phyloP scores from a whole-genome alignment of 768 basidiomycete genomes.

The Phylloporus sp. region DNA sequence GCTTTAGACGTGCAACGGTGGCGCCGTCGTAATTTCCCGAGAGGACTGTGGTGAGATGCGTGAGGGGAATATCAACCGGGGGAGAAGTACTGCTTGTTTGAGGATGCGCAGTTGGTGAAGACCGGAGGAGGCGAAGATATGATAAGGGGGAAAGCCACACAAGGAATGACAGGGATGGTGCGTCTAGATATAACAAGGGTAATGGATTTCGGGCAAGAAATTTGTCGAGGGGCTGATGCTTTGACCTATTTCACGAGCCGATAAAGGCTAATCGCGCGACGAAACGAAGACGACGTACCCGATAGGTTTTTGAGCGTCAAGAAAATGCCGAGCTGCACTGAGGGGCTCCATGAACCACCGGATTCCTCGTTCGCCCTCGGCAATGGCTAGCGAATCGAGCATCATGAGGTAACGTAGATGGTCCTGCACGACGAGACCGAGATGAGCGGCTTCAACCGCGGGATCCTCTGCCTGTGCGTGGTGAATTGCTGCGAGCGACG shows the following conservation, averaged over 20 bases:
- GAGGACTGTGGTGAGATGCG: slow-evolving; percentile 44
- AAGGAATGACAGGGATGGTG: slow-evolving; percentile 69
- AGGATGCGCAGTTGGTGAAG: slow-evolving; percentile 17
- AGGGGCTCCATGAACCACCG: slow-evolving; percentile 64
- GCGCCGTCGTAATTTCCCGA: slow-evolving; percentile 40
- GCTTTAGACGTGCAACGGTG: slow-evolving; percentile 50
- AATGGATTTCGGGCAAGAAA: slow-evolving; percentile 51
- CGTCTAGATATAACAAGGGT: slow-evolving; percentile 65
- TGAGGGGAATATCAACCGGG: slow-evolving; percentile 45
- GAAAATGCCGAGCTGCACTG: slow-evolving; percentile 16
- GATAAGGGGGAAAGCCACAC: slow-evolving; percentile 62
- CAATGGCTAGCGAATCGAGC: slow-evolving; percentile 59
- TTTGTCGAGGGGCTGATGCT: slow-evolving; percentile 57
- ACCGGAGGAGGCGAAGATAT: slow-evolving; percentile 59
- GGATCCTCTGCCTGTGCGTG: slow-evolving; percentile 44
- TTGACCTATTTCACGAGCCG: slow-evolving; percentile 30
- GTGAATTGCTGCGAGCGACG: slow-evolving; percentile 16
- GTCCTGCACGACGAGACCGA: slow-evolving; percentile 45
- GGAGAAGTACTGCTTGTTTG: slow-evolving; percentile 14
- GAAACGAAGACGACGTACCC: slow-evolving; percentile 12
- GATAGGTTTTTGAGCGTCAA: slow-evolving; percentile 13
- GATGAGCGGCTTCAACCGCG: slow-evolving; percentile 42
- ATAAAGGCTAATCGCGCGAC: neutral
- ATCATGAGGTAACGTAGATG: slow-evolving; percentile 66
- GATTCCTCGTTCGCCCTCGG: slow-evolving; percentile 55